These are phyloP conservation scores for Coemansia sp. DNA, from an alignment of 192 early-diverging fungal genomes.

Conservation along the genomic window DNA sequence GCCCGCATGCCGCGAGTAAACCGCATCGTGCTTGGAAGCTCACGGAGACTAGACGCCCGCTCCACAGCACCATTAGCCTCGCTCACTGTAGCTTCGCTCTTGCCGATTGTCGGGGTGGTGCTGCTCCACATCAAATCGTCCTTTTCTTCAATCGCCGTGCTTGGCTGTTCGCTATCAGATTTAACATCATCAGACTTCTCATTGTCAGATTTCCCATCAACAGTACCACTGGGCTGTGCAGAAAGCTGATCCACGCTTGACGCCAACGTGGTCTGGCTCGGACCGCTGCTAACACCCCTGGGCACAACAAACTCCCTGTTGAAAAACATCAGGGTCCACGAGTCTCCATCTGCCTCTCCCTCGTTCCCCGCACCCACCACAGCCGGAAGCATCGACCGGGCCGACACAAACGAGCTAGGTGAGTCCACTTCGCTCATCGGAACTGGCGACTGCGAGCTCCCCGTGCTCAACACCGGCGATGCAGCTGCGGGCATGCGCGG, in stretches of 20 bases:
- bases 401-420: conserved; percentile 34
- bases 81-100: conserved; percentile 2
- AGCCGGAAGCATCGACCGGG: neutral
- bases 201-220: neutral
- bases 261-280: conserved; percentile 12
- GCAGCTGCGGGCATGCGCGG: conserved; percentile 6
- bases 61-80: conserved; percentile 3
- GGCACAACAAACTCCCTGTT: conserved; percentile 52
- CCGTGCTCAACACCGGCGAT: neutral
- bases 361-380: neutral
- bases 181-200: neutral
- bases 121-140: conserved; percentile 24
- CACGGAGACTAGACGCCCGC: conserved; percentile 7
- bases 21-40: conserved; percentile 36
- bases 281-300: conserved; percentile 1
- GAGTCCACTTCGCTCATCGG: conserved; percentile 15
- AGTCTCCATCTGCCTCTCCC: conserved; percentile 17
- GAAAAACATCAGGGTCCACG: conserved; percentile 56
- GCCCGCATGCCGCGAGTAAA: conserved; percentile 52
- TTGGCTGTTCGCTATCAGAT: neutral
- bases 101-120: conserved; percentile 1
- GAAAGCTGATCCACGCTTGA: conserved; percentile 1
- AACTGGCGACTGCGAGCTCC: neutral
- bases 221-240: neutral
- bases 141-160: neutral